These are phyloP conservation scores for Xylaria polymorpha DNA, from an alignment of 2,329 filamentous ascomycete species.

Conservation along the genomic window DNA sequence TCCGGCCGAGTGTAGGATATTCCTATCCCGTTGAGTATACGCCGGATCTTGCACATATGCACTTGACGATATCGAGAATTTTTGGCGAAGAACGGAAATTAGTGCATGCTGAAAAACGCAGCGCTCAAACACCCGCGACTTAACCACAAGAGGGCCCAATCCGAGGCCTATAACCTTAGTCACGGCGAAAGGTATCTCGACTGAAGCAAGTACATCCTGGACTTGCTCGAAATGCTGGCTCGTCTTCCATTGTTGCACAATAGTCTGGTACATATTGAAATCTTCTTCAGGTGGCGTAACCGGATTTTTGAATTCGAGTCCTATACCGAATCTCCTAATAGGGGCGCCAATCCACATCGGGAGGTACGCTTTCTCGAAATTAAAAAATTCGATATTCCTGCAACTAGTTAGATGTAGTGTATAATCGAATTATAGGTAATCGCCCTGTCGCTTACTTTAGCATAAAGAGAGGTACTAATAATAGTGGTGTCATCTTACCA, in stretches of 20 bases:
- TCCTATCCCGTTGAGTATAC: conserved; percentile 38
- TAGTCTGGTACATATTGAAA: conserved; percentile 32
- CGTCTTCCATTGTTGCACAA: conserved; percentile 37
- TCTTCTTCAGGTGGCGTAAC: conserved; percentile 29
- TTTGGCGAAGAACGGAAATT: conserved; percentile 34
- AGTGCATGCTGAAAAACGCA: conserved; percentile 38
- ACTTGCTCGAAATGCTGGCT: conserved; percentile 38
- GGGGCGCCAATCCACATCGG: conserved; percentile 38
- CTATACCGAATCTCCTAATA: conserved; percentile 18
- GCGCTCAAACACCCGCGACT: conserved; percentile 28
- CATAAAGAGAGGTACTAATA: conserved; percentile 14
- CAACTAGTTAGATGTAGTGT: conserved; percentile 31
- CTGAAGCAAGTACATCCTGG: conserved; percentile 32
- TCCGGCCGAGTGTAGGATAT: conserved; percentile 36
- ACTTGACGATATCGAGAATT: conserved; percentile 25
- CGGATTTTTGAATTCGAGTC: conserved; percentile 26
- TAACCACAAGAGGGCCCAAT: conserved; percentile 34
- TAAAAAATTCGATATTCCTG: conserved; percentile 22
- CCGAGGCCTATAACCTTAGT: conserved; percentile 39
- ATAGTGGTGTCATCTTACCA: conserved; percentile 37
- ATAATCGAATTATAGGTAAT: conserved; percentile 36
- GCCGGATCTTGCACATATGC: conserved; percentile 39
- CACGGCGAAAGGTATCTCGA: conserved; percentile 35
- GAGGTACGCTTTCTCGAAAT: conserved; percentile 35
- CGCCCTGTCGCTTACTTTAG: conserved; percentile 30